Conservation (phyloP, 192 early-diverging fungal species). For the Mortierella alpina region DNA sequence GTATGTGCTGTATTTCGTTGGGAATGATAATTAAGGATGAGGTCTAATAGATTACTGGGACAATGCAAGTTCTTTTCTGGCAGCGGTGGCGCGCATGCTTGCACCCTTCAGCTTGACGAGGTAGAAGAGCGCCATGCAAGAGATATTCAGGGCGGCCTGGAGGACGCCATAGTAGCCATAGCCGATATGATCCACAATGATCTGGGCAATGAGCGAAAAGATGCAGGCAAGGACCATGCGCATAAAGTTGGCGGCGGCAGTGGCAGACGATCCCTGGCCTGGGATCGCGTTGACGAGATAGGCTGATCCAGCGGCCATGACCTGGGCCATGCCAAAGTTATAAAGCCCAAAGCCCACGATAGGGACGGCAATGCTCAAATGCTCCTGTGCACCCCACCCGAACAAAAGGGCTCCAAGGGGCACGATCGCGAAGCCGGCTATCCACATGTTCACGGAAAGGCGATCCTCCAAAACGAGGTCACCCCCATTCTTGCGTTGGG, state of each 20-base stretch:
- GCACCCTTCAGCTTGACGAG: constrained; percentile 56
- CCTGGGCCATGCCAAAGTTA: constrained; percentile 60
- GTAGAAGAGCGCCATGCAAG: constrained; percentile 47
- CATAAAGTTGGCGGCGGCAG: constrained; percentile 58
- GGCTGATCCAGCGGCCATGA: constrained; percentile 50
- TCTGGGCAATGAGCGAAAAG: constrained; percentile 51
- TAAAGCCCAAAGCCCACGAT: constrained; percentile 59
- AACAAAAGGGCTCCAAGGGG: constrained; percentile 59
- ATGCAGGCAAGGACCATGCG: constrained; percentile 57
- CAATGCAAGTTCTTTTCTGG: constrained; percentile 30
- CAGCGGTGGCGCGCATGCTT: constrained; percentile 44
- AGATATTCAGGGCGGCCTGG: constrained; percentile 49
- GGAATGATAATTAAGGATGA: too few species aligned
- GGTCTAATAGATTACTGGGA: too few species aligned
- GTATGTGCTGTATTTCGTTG: too few species aligned
- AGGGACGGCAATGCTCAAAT: constrained; percentile 49
- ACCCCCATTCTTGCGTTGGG: constrained; percentile 40
- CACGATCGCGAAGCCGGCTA: constrained; percentile 52
- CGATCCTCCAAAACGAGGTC: constrained; percentile 56
- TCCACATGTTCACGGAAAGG: constrained; percentile 56
- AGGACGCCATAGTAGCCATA: constrained; percentile 55
- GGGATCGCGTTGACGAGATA: constrained; percentile 61
- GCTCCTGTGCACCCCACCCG: constrained; percentile 55
- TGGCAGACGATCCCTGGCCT: constrained; percentile 58
- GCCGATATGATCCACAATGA: constrained; percentile 52